Evolutionary conservation across 805 yeast species (phyloP), one percentile per base, ranked within the genome.

Genomic region (Candida hispaniensis): DNA sequence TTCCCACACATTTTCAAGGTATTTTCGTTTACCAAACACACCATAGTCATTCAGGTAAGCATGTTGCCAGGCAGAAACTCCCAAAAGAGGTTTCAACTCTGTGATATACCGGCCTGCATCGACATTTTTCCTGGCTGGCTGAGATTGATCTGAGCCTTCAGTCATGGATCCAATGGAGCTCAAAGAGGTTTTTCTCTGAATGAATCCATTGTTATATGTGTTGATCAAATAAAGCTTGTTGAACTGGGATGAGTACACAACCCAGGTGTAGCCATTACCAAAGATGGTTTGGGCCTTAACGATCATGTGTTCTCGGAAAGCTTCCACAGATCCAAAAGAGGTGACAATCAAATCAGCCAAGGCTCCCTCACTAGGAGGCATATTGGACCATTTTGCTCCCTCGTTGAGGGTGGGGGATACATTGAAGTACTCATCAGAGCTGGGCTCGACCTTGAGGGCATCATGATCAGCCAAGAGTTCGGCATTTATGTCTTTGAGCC

Each of bases 211-310:
- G 53, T 85, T 83, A 60, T 88, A 91, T 7, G 97, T 85, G 64
- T 88, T 88, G 40, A 85, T 61, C 5, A 91, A 64, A 25, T 72
- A 75, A 45, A 83, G 63, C 14, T 64, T 27, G 18, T 40, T 41
- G 14, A 26, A 20, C 28, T 36, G 38, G 18, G 28, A 30, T 33
- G 33, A 35, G 25, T 33, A 34, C 24, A 88, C 79, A 15, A 91
- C 62, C 97, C 98, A 91, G n/a, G 85, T 75, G 50, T 66, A 73
- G 2, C 98, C 98, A 55, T 85, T 93, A 34, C 97, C 97, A 45
- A 81, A 77, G 46, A 81, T 74, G 7, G 82, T 71, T 27, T 63
- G 59, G 10, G 85, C 83, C 2, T 93, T 74, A 47, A 74, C 71
- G 42, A 83, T 50, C 27, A 88, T 55, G 33, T 83, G 66, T 9